phyloP scores from a whole-genome alignment of 495 filamentous ascomycete species.

The Alectoria sarmentosa region DNA sequence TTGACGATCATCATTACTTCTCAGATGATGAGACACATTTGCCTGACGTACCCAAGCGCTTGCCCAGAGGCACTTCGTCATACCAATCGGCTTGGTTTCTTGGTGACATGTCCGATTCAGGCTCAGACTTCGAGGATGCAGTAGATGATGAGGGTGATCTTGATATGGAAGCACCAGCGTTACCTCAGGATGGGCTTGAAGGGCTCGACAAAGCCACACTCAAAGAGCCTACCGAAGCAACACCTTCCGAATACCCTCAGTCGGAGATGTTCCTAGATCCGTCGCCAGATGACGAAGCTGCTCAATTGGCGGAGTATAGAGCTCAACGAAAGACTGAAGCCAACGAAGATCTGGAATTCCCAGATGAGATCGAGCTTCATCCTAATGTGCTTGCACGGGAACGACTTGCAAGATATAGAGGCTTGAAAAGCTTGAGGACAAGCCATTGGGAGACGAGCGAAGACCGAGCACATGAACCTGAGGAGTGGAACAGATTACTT shows the following conservation, averaged over 20 bases:
- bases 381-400: slow-evolving; percentile 82
- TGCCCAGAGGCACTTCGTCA: slow-evolving; percentile 85
- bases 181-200: slow-evolving; percentile 36
- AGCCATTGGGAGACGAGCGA: slow-evolving; percentile 84
- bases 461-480: slow-evolving; percentile 76
- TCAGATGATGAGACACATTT: slow-evolving; percentile 76
- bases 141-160: slow-evolving; percentile 45
- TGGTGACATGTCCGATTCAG: slow-evolving; percentile 78
- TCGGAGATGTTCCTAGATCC: slow-evolving; percentile 89
- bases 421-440: slow-evolving; percentile 79
- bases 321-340: slow-evolving; percentile 67
- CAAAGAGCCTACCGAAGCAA: slow-evolving; percentile 61
- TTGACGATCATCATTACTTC: slow-evolving; percentile 98
- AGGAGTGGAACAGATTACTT: slow-evolving; percentile 80
- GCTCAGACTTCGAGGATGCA: slow-evolving; percentile 70
- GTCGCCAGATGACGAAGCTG: slow-evolving; percentile 77
- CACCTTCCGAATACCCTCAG: slow-evolving; percentile 76
- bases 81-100: slow-evolving; percentile 95
- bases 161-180: slow-evolving; percentile 36
- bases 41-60: slow-evolving; percentile 55
- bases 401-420: slow-evolving; percentile 75
- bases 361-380: slow-evolving; percentile 92
- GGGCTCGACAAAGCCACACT: slow-evolving; percentile 39
- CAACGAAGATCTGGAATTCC: slow-evolving; percentile 87
- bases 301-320: slow-evolving; percentile 71